Evolutionary conservation across 805 yeast genomes (phyloP).

Genomic region (Suhomyces faveliae): DNA sequence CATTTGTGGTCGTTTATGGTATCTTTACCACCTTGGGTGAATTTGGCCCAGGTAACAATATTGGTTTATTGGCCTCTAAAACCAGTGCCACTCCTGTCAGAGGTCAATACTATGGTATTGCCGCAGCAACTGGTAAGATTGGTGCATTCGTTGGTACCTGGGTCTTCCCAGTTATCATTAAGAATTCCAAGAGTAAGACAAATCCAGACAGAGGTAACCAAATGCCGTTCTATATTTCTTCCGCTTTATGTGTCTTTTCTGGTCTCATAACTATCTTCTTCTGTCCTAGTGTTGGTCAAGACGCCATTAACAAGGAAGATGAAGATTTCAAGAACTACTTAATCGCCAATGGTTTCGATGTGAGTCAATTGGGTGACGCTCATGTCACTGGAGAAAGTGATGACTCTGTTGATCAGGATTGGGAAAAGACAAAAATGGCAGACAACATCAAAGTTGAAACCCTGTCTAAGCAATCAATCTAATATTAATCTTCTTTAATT

Average conservation of each 20-base stretch:
- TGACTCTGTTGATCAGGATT: not conserved
- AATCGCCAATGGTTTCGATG: slow-evolving; percentile 66
- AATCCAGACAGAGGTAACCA: slow-evolving; percentile 54
- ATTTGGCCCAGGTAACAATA: slow-evolving; percentile 91
- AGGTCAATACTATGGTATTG: slow-evolving; percentile 87
- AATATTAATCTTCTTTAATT: not conserved
- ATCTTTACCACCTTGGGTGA: slow-evolving; percentile 86
- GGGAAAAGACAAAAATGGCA: slow-evolving; percentile 2
- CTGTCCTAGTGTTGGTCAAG: slow-evolving; percentile 81
- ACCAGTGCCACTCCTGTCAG: slow-evolving; percentile 84
- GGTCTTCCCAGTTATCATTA: slow-evolving; percentile 79
- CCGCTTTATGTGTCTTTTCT: slow-evolving; percentile 71
- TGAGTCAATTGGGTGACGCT: slow-evolving; percentile 50
- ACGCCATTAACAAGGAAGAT: slow-evolving; percentile 79
- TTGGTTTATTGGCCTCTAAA: slow-evolving; percentile 84
- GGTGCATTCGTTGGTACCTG: slow-evolving; percentile 93
- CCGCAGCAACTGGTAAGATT: slow-evolving; percentile 87
- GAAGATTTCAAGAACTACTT: slow-evolving; percentile 66
- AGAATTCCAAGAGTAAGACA: slow-evolving; percentile 44
- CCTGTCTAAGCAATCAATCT: slow-evolving; percentile 7
- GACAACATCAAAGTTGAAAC: slow-evolving; percentile 8
- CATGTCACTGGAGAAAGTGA: slow-evolving; percentile 6
- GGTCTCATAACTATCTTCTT: slow-evolving; percentile 67
- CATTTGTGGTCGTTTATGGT: slow-evolving; percentile 84
- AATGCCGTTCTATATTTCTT: slow-evolving; percentile 80